Evolutionary conservation across 192 early-diverging fungal species (phyloP), one percentile per base, ranked within the genome.

Genomic region (Lunasporangiospora selenospora): DNA sequence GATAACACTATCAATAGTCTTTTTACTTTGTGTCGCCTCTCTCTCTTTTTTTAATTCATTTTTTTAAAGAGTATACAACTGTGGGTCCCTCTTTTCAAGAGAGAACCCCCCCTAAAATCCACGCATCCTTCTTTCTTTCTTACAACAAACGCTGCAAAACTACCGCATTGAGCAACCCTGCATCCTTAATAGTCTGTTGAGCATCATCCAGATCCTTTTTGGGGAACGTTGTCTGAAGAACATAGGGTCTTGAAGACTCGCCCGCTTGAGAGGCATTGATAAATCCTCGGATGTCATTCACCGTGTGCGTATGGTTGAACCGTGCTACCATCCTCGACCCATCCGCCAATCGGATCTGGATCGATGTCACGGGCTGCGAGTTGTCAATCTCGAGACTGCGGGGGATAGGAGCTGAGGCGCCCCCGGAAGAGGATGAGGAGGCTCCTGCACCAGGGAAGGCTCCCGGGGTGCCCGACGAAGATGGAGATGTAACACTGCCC

Each of bases 291-390:
- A 98, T 67, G 50, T 97, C 97, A 29, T 84, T 90, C 47, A 99
- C 73, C 0, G 93, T 96, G 56, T 97, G 93, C 13, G 90, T 88
- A 44, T 94, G 93, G 67, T 99, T 99, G 55, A 92, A 88, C 50
- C 87, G 88, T n/a, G 86, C 89, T n/a, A 97, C 85, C 80, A 95
- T 67, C 54, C 93, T 84, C 16, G 92, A 84, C 19, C 97, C 96
- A 62, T 98, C 95, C 6, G 83, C 92, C 47, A 99, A 75, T 33
- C 97, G 85, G 51, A 99, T 85, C 76, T 97, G 96, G n/a, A 99
- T 82, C 29, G 88, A 85, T 6, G 96, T 96, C 7, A 83, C 81
- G 12, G 94, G 97, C 59, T 87, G 86, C 12, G 61, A 77, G 16
- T 84, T 70, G 60, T 99, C 95, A 30, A 97, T 82, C 6, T 69